These are phyloP conservation scores for Boechera divaricarpa DNA, from an alignment of 345 rosid genomes.

Conservation along the genomic window DNA sequence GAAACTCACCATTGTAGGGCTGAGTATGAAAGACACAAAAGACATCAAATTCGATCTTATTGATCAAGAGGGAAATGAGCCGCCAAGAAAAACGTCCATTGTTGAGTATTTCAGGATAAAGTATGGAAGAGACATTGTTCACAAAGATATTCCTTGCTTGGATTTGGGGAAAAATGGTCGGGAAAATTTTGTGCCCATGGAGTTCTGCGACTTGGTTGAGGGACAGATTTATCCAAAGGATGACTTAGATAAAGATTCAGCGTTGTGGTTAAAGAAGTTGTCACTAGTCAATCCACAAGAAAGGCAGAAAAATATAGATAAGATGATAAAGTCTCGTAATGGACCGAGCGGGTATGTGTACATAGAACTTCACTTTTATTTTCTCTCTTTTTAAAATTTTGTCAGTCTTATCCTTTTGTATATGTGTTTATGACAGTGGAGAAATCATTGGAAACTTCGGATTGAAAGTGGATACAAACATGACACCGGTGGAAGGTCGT, in stretches of 20 bases:
- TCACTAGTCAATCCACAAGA: constrained; percentile 58
- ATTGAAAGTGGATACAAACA: constrained; percentile 57
- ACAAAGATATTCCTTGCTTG: constrained; percentile 68
- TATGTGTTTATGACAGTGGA: constrained; percentile 56
- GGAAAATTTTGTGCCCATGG: constrained; percentile 76
- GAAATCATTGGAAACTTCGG: constrained; percentile 64
- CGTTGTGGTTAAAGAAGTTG: constrained; percentile 48
- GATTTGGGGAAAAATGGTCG: constrained; percentile 65
- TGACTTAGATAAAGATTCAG: constrained; percentile 51
- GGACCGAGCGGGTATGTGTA: constrained; percentile 82
- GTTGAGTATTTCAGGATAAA: constrained; percentile 69
- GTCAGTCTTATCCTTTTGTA: neutral
- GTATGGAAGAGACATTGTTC: constrained; percentile 53
- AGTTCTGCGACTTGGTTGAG: constrained; percentile 70
- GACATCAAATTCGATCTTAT: constrained; percentile 47
- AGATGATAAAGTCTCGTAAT: constrained; percentile 50
- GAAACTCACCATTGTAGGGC: constrained; percentile 56
- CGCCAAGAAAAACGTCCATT: constrained; percentile 41
- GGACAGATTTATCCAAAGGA: constrained; percentile 92
- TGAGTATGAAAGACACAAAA: constrained; percentile 54
- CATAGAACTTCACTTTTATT: neutral
- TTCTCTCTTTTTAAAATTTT: constrained; percentile 12
- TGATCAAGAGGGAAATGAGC: constrained; percentile 54
- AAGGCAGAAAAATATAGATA: constrained; percentile 54
- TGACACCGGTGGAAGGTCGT: constrained; percentile 78